Percentiles rank a stretch among this genome's conserved stretches.
phyloP scores from a whole-genome alignment of 306 rosid genomes.

The Canavalia gladiata region DNA sequence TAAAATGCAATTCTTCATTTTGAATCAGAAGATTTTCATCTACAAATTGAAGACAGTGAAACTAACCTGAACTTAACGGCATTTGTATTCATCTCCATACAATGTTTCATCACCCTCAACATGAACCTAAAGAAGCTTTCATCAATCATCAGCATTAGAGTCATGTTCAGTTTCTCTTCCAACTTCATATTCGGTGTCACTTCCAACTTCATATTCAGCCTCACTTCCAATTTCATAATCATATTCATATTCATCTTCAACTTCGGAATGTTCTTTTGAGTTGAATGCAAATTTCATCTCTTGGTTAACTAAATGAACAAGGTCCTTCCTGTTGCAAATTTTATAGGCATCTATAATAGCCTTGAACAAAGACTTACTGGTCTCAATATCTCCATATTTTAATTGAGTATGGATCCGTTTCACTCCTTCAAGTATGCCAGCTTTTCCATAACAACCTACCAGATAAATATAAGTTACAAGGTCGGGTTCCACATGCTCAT shows the following conservation, averaged over 20 bases:
- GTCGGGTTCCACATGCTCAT: slow-evolving; percentile 70
- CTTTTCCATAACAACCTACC: slow-evolving; percentile 81
- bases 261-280: slow-evolving; percentile 44
- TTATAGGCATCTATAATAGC: slow-evolving; percentile 75
- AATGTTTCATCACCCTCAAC: slow-evolving; percentile 43
- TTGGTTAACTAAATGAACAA: slow-evolving; percentile 65
- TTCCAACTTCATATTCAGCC: slow-evolving; percentile 34
- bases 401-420: slow-evolving; percentile 75
- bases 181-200: slow-evolving; percentile 43
- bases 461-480: slow-evolving; percentile 72
- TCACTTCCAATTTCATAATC: slow-evolving; percentile 40
- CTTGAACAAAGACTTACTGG: slow-evolving; percentile 68
- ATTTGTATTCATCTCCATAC: slow-evolving; percentile 52
- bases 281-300: slow-evolving; percentile 62
- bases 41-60: slow-evolving; percentile 32
- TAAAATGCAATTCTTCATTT: slow-evolving; percentile 19
- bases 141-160: slow-evolving; percentile 35
- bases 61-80: slow-evolving; percentile 61
- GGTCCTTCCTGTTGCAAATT: slow-evolving; percentile 71
- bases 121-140: slow-evolving; percentile 1
- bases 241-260: slow-evolving; percentile 49
- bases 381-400: slow-evolving; percentile 70
- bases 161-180: slow-evolving; percentile 47
- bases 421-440: slow-evolving; percentile 88
- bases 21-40: neutral